These are phyloP conservation scores for Leishmania lainsoni DNA, from an alignment of 208 protist genomes.

Conservation along the genomic window DNA sequence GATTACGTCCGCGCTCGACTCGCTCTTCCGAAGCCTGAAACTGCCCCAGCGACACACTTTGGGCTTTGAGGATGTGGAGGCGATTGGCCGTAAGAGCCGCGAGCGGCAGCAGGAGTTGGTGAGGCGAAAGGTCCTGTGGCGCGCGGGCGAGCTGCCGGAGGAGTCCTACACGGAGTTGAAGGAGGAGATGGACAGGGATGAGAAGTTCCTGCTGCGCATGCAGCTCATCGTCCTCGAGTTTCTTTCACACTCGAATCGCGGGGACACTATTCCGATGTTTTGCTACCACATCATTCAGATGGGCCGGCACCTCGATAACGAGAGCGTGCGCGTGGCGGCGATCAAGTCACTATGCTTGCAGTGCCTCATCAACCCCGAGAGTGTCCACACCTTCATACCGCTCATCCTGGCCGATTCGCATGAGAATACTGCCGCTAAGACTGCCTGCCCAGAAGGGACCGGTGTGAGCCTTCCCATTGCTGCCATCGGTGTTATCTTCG, in stretches of 20 bases:
- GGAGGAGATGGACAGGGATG: conserved; percentile 85
- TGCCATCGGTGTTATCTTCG: conserved; percentile 76
- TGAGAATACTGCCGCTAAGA: conserved; percentile 23
- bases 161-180: conserved; percentile 68
- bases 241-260: conserved; percentile 80
- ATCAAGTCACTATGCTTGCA: conserved; percentile 81
- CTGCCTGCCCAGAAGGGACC: neutral
- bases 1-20: conserved; percentile 79
- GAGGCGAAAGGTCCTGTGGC: conserved; percentile 55
- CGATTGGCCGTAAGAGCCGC: conserved; percentile 80
- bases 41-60: conserved; percentile 77
- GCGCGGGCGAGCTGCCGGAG: conserved; percentile 46
- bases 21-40: conserved; percentile 80
- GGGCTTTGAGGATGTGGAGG: conserved; percentile 89
- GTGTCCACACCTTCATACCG: conserved; percentile 91
- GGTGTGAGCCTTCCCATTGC: conserved; percentile 55
- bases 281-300: conserved; percentile 90
- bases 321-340: conserved; percentile 71
- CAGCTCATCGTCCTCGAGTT: conserved; percentile 87
- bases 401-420: conserved; percentile 74
- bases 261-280: conserved; percentile 73
- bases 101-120: conserved; percentile 85
- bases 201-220: conserved; percentile 91
- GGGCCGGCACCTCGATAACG: conserved; percentile 76
- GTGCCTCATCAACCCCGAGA: conserved; percentile 86